Conservation (phyloP, 2,329 filamentous ascomycete genomes). For the Hypoxylon sp. region DNA sequence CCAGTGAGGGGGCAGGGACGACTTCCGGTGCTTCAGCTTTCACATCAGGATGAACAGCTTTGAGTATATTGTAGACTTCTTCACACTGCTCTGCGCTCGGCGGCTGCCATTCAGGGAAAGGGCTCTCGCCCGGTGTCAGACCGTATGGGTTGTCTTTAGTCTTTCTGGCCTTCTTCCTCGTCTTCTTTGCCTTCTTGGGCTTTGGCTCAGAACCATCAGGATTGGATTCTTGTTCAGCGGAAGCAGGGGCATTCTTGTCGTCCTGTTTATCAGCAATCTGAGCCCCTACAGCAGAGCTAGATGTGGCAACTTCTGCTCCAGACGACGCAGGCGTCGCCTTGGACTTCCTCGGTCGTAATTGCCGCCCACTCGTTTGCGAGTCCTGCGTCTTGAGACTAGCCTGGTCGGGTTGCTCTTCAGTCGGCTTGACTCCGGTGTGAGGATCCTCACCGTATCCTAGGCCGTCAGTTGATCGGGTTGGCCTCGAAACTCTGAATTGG, state of each 20-base stretch:
- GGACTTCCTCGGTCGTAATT: constrained; percentile 28
- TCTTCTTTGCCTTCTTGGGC: constrained; percentile 45
- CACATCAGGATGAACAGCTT: constrained; percentile 75
- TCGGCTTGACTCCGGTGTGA: not conserved
- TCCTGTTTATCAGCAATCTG: not conserved
- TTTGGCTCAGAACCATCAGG: constrained; percentile 1
- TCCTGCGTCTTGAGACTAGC: not conserved
- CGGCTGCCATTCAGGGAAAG: constrained; percentile 76
- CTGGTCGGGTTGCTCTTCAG: not conserved
- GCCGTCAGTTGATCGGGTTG: not conserved
- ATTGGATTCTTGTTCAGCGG: constrained; percentile 5
- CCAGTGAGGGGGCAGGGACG: constrained; percentile 78
- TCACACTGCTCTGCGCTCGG: constrained; percentile 79
- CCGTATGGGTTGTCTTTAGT: constrained; percentile 63
- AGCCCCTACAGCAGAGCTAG: not conserved
- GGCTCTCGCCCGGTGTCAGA: constrained; percentile 69
- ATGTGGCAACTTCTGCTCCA: not conserved
- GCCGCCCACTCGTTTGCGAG: not conserved
- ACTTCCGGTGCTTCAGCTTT: constrained; percentile 69
- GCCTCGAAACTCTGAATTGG: constrained; percentile 16
- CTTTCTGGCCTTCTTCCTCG: constrained; percentile 47
- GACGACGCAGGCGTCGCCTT: not conserved
- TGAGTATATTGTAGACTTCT: constrained; percentile 76
- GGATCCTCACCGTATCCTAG: not conserved
- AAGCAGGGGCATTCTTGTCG: not conserved